Evolutionary conservation across 2,329 filamentous ascomycete species (phyloP).

Genomic region (Colletotrichum neosansevieriae): DNA sequence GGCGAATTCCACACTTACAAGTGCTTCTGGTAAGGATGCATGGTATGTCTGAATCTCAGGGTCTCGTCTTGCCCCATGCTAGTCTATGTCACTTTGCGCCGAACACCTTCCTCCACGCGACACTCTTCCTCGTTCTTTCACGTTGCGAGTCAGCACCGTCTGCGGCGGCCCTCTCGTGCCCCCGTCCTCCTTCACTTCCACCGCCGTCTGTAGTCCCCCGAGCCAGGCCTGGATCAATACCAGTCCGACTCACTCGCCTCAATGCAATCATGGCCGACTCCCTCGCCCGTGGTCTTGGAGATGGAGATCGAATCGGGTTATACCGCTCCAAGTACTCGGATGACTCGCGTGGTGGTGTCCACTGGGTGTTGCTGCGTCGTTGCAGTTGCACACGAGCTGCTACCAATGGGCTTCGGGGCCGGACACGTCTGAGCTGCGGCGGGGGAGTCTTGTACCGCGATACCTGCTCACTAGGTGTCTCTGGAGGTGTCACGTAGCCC

Average conservation of each 20-base stretch:
- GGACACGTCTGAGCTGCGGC: constrained; percentile 22
- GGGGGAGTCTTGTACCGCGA: constrained; percentile 15
- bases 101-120: constrained; percentile 33
- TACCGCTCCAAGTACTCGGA: constrained; percentile 53
- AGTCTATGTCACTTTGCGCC: constrained; percentile 23
- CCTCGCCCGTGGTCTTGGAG: constrained; percentile 6
- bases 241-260: constrained; percentile 14
- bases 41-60: neutral
- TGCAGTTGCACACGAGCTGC: neutral
- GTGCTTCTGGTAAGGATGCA: constrained; percentile 21
- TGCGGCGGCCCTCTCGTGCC: neutral
- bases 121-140: constrained; percentile 18
- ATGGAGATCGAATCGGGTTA: constrained; percentile 43
- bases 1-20: constrained; percentile 3
- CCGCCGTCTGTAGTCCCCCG: neutral
- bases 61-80: neutral
- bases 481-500: constrained; percentile 48
- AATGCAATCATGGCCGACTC: constrained; percentile 21
- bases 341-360: constrained; percentile 43
- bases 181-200: neutral
- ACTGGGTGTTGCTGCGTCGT: neutral
- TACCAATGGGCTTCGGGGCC: constrained; percentile 20
- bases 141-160: constrained; percentile 35
- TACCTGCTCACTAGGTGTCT: constrained; percentile 43
- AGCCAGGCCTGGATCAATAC: neutral